phyloP scores from a whole-genome alignment of 2,329 filamentous ascomycete species.

The Pseudofabraea citricarpa region DNA sequence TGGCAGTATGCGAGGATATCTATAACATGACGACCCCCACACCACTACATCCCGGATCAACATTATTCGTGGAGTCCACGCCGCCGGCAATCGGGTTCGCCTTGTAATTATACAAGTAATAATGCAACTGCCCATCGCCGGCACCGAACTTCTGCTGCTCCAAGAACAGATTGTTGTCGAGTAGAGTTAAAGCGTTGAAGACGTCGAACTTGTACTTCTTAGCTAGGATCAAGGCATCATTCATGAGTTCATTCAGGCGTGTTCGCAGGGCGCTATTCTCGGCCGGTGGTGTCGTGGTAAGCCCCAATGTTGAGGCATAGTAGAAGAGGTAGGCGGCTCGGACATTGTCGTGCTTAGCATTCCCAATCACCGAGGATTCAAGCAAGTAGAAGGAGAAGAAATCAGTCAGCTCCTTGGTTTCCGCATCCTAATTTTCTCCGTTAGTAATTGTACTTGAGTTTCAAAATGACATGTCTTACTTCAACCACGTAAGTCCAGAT shows the following conservation, averaged over 20 bases:
- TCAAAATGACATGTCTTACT: slow-evolving; percentile 33
- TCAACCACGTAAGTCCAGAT: slow-evolving; percentile 94
- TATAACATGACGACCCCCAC: slow-evolving; percentile 84
- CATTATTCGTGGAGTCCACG: slow-evolving; percentile 70
- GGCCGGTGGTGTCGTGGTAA: slow-evolving; percentile 42
- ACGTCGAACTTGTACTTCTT: slow-evolving; percentile 87
- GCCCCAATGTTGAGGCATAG: slow-evolving; percentile 81
- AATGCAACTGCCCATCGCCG: slow-evolving; percentile 92
- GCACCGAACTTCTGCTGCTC: slow-evolving; percentile 91
- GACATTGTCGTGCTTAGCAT: slow-evolving; percentile 71
- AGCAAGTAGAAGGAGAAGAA: slow-evolving; percentile 97
- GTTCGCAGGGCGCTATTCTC: slow-evolving; percentile 60
- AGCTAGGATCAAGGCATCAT: slow-evolving; percentile 82
- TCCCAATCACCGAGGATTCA: slow-evolving; percentile 85
- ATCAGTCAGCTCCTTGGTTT: slow-evolving; percentile 81
- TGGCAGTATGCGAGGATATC: too few relatives aligned
- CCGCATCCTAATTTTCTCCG: slow-evolving; percentile 38
- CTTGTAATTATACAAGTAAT: slow-evolving; percentile 96
- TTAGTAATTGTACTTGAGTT: background rate
- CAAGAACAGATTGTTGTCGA: slow-evolving; percentile 92
- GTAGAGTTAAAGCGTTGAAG: slow-evolving; percentile 89
- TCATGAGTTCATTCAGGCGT: slow-evolving; percentile 75
- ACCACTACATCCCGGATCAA: slow-evolving; percentile 77
- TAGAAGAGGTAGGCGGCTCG: slow-evolving; percentile 96
- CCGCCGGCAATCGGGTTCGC: slow-evolving; percentile 82